Base-by-base conservation (phyloP, 768 basidiomycete species). In the Amylocystis lapponica region DNA sequence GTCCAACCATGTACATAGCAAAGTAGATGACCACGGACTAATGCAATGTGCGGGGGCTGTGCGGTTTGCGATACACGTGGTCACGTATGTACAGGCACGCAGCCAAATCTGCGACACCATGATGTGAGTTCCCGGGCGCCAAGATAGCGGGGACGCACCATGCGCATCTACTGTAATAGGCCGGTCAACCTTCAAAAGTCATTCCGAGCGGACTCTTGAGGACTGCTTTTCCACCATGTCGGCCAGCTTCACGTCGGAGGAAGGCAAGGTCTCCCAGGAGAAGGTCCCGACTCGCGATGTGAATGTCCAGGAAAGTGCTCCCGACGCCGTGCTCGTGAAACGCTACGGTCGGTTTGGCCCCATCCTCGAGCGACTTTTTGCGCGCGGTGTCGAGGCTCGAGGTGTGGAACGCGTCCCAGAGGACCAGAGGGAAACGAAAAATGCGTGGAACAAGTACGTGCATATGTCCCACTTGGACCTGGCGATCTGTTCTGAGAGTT, bases 341-440 rank as follows among this genome's bases (percentile, higher is more conserved):
- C 50, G 58, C 27, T 59, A 37, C 41, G 55, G 53, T 11, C 54
- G 53, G 26, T 50, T 59, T 22, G 58, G 58, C 6, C 52, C 54
- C 2, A 36, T 55, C 22, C 41, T 60, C 20, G 49, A 48, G 32
- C 67, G 55, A 51, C 58, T 75, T 11, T 75, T 76, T 53, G 58
- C 63, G 13, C 69, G 60, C 40, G 75, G 74, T 36, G 71, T 78
- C 16, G 76, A 78, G 55, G 74, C 74, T 4, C 60, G 72, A 55
- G 76, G 76, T 16, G 70, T 78, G 5, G 76, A 76, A 48, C 70
- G 76, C 11, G 70, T 78, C 0, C 72, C 71, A 13, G 76, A 78
- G 52, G 56, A 69, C 44, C 67, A 75, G 56, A 52, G 72, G 46
- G 67, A 69, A 39, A 58, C 48, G 1, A 71, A 70, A 44, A 67